Percentiles rank a stretch among this genome's conserved stretches.
Conservation (phyloP, 192 early-diverging fungal genomes). For the Kappamyces sp. region DNA sequence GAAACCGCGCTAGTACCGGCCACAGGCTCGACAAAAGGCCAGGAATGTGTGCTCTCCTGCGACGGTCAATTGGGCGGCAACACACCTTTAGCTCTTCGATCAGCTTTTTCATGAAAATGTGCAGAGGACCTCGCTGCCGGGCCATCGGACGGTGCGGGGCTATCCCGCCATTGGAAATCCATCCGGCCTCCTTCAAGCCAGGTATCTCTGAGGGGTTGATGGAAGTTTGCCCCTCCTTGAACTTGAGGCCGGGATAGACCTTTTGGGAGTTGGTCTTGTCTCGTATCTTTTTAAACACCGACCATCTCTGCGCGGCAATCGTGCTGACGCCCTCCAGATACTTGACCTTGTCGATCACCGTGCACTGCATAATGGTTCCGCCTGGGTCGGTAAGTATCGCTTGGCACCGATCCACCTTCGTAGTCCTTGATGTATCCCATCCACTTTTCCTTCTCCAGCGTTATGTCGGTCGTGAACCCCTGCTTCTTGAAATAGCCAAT, state of each 20-base stretch:
- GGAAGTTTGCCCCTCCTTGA: constrained; percentile 35
- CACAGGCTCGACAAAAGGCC: constrained; percentile 94
- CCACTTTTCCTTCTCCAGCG: constrained; percentile 88
- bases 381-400: too few relatives aligned
- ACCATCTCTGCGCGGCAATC: constrained; percentile 68
- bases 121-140: constrained; percentile 48
- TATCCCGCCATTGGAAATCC: constrained; percentile 84
- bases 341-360: constrained; percentile 82
- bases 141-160: constrained; percentile 22
- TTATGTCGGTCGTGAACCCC: constrained; percentile 97
- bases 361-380: constrained; percentile 96
- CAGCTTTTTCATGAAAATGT: constrained; percentile 38
- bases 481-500: constrained; percentile 99
- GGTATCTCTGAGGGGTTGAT: constrained; percentile 84
- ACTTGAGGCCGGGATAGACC: constrained; percentile 73
- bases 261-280: constrained; percentile 65
- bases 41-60: constrained; percentile 66
- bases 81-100: constrained; percentile 11
- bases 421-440: constrained; percentile 99
- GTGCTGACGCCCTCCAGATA: constrained; percentile 72
- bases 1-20: constrained; percentile 28
- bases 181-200: constrained; percentile 86
- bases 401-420: constrained; percentile 51
- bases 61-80: not conserved
- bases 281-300: constrained; percentile 81